Conservation (phyloP, 352 stramenopile genomes). For the Globisporangium solare region DNA sequence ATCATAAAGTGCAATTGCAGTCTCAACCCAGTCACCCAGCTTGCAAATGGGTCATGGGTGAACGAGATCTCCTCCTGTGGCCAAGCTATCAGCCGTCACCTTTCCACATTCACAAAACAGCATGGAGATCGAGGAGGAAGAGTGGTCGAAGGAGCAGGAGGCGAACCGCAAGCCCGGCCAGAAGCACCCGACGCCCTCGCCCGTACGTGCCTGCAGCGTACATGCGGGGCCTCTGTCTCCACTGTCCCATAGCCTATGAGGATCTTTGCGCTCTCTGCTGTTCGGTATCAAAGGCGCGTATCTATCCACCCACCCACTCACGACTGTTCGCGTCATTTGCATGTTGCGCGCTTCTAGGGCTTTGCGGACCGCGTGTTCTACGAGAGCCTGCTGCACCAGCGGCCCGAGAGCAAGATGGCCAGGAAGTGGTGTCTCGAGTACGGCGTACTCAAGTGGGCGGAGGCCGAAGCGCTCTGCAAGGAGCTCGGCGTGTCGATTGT, state of each 20-base stretch:
- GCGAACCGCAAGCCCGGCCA: constrained; percentile 85
- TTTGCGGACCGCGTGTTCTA: constrained; percentile 90
- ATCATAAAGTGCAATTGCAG: no score
- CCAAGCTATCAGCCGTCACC: not conserved
- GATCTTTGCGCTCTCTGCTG: not conserved
- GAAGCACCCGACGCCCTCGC: constrained; percentile 84
- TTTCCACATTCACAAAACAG: constrained; percentile 1
- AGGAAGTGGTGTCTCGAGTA: constrained; percentile 90
- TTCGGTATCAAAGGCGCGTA: no score
- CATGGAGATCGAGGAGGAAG: constrained; percentile 75
- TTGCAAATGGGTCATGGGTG: no score
- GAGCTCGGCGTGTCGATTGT: constrained; percentile 60
- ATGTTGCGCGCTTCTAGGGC: constrained; percentile 28
- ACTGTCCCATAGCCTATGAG: not conserved
- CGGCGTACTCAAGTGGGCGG: constrained; percentile 83
- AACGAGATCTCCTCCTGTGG: no score
- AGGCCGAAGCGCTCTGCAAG: constrained; percentile 77
- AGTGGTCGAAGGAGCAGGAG: constrained; percentile 88
- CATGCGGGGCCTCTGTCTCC: not conserved
- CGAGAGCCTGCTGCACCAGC: constrained; percentile 85
- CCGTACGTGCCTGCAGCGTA: constrained; percentile 26
- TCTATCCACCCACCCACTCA: no score
- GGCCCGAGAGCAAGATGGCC: constrained; percentile 80
- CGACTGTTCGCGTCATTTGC: no score
- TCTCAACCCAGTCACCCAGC: no score